Evolutionary conservation across 192 early-diverging fungal genomes (phyloP).

Genomic region (Lobosporangium transversale): DNA sequence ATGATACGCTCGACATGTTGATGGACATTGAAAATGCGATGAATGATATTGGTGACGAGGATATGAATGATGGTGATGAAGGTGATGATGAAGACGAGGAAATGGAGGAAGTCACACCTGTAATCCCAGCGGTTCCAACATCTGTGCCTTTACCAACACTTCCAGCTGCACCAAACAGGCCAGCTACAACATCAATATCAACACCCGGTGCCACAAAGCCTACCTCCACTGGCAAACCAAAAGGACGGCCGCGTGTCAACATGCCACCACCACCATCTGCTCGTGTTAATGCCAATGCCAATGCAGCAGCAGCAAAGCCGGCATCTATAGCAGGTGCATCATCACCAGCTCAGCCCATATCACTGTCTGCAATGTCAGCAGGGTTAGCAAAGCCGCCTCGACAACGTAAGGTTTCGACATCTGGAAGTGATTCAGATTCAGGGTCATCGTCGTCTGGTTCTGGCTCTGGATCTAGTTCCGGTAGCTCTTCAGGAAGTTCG

Average conservation of each 20-base stretch:
- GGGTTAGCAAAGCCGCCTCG: neutral
- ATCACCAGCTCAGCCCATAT: neutral
- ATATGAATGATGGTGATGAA: conserved; percentile 11
- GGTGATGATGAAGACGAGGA: conserved; percentile 40
- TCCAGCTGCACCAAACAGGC: conserved; percentile 10
- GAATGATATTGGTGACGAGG: conserved; percentile 15
- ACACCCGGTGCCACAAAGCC: conserved; percentile 1
- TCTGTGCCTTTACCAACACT: conserved; percentile 5
- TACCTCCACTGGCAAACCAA: conserved; percentile 6
- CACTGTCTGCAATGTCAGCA: neutral
- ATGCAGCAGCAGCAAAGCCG: neutral
- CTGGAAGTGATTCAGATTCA: conserved; percentile 43
- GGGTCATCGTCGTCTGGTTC: conserved; percentile 39
- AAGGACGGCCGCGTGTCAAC: conserved; percentile 8
- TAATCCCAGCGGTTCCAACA: conserved; percentile 19
- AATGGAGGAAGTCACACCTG: conserved; percentile 40
- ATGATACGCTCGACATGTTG: conserved; percentile 10
- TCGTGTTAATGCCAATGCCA: conserved; percentile 1
- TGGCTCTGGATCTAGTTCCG: conserved; percentile 43
- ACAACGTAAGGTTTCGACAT: conserved; percentile 24
- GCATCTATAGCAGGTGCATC: too few relatives aligned
- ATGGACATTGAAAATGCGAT: conserved; percentile 35
- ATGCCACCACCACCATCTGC: conserved; percentile 27
- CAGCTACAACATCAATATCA: neutral
- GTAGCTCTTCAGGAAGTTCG: conserved; percentile 29